phyloP scores from a whole-genome alignment of 345 rosid genomes.

The Bruguiera gymnorhiza region DNA sequence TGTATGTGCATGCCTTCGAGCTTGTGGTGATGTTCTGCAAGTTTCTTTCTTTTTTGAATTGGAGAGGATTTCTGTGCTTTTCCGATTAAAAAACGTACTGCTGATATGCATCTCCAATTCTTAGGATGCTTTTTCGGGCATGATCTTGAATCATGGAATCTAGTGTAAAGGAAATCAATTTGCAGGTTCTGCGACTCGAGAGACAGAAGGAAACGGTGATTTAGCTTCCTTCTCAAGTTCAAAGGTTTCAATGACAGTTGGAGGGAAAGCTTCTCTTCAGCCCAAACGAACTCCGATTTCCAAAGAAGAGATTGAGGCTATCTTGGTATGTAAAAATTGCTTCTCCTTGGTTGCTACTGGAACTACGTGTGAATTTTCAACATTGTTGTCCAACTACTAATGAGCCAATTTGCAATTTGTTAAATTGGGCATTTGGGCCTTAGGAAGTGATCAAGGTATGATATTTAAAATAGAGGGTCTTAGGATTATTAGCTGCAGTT shows the following conservation, averaged over 20 bases:
- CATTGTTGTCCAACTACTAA: background rate
- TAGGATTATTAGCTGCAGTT: background rate
- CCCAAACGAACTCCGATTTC: constrained; percentile 76
- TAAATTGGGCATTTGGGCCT: background rate
- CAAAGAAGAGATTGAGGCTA: constrained; percentile 81
- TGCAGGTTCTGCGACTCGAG: constrained; percentile 42
- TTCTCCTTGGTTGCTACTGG: background rate
- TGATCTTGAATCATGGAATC: background rate
- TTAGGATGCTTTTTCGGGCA: too few relatives aligned
- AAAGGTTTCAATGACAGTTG: constrained; percentile 37
- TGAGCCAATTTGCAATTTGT: background rate
- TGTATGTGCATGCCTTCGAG: too few relatives aligned
- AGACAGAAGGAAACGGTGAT: constrained; percentile 39
- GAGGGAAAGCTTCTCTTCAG: constrained; percentile 89
- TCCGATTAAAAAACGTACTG: too few relatives aligned
- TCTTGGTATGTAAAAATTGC: constrained; percentile 48
- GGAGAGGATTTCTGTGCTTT: too few relatives aligned
- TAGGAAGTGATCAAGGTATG: background rate
- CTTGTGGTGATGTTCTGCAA: too few relatives aligned
- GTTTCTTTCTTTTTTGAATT: too few relatives aligned
- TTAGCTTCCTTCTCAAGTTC: constrained; percentile 51
- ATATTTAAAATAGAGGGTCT: background rate
- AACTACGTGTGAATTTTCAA: background rate
- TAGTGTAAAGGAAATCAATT: constrained; percentile 4
- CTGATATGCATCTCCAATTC: too few relatives aligned